A percentile compares a stretch with the other conserved stretches of the same genome.
phyloP scores from a whole-genome alignment of 1,139 yeast genomes.

The Suhomyces taliae region DNA sequence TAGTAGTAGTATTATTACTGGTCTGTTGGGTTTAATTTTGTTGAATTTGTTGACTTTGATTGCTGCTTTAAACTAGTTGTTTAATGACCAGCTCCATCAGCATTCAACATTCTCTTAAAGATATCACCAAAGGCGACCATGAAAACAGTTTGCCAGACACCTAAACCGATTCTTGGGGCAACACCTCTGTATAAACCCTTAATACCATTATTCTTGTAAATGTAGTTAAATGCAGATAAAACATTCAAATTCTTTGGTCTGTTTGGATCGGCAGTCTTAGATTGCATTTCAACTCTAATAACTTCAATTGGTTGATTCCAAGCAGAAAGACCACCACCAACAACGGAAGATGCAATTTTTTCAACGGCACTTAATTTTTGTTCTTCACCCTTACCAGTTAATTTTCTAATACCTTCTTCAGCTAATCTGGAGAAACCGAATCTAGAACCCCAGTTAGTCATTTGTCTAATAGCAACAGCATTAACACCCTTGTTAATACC shows the following conservation, averaged over 20 bases:
- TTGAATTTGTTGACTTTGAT: too few species aligned
- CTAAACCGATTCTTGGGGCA: conserved; percentile 92
- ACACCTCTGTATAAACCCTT: conserved; percentile 96
- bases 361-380: conserved; percentile 72
- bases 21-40: too few species aligned
- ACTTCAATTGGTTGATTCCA: conserved; percentile 99
- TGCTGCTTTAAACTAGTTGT: neutral
- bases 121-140: conserved; percentile 99
- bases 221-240: conserved; percentile 74
- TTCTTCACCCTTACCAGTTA: conserved; percentile 59
- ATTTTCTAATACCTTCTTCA: conserved; percentile 73
- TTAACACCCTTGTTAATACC: conserved; percentile 98
- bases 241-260: conserved; percentile 92
- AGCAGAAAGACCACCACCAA: conserved; percentile 97
- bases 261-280: conserved; percentile 87
- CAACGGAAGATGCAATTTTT: conserved; percentile 79
- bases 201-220: conserved; percentile 77
- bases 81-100: conserved; percentile 39
- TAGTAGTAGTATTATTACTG: too few species aligned
- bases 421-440: conserved; percentile 91
- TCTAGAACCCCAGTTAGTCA: conserved; percentile 99
- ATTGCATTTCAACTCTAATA: conserved; percentile 96
- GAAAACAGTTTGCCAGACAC: conserved; percentile 97
- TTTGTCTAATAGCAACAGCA: conserved; percentile 98
- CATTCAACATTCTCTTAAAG: conserved; percentile 45